phyloP scores from a whole-genome alignment of 257 asterid species.

The Nicotiana attenuata region DNA sequence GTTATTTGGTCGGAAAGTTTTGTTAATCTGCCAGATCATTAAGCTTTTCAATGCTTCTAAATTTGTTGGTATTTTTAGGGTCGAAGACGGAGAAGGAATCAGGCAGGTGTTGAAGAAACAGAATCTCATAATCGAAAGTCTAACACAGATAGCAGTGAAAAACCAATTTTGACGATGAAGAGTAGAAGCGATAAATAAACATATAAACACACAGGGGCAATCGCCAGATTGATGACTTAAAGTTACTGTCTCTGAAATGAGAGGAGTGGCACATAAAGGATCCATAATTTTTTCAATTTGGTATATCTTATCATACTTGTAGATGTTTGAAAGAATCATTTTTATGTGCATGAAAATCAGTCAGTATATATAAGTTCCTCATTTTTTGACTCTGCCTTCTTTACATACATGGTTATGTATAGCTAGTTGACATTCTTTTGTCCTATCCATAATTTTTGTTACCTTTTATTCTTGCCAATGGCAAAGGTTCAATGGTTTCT shows the following conservation, averaged over 20 bases:
- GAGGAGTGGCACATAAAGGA: background rate
- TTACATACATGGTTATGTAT: background rate
- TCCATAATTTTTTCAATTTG: background rate
- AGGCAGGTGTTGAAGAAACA: conserved; percentile 8
- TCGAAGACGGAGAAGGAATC: conserved; percentile 40
- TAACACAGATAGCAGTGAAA: conserved; percentile 19
- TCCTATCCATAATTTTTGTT: background rate
- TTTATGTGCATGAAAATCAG: conserved; percentile 1
- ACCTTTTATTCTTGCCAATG: background rate
- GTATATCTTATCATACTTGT: background rate
- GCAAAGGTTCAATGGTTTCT: too few relatives aligned
- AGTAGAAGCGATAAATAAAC: conserved; percentile 8
- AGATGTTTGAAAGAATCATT: conserved; percentile 1
- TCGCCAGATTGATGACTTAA: background rate
- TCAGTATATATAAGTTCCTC: background rate
- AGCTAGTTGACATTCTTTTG: background rate
- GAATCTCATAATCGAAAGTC: conserved; percentile 18
- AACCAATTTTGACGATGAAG: conserved; percentile 25
- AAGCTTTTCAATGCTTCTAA: background rate
- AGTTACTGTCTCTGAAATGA: background rate
- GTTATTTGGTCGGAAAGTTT: background rate
- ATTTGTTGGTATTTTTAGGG: conserved; percentile 29
- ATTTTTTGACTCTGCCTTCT: background rate
- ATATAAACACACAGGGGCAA: background rate
- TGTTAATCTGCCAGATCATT: background rate